Percentiles rank a stretch among this genome's conserved stretches.
Evolutionary conservation across 2,329 filamentous ascomycete genomes (phyloP).

Genomic region (Fonsecaea pugnacius): DNA sequence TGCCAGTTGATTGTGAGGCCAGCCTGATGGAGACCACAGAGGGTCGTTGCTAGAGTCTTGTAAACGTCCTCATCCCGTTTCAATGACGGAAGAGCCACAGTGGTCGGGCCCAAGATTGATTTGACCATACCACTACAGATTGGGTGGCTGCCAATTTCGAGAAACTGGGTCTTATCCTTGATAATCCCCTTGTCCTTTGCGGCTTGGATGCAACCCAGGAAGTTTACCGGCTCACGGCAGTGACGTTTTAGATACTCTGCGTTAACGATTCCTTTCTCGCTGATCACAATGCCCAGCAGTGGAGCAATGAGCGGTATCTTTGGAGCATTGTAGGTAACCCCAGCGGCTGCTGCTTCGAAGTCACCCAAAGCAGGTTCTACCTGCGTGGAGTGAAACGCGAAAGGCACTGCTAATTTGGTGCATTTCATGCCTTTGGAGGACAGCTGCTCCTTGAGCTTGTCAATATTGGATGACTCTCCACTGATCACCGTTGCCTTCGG

Average conservation of each 20-base stretch:
- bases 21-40: constrained; percentile 64
- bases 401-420: constrained; percentile 67
- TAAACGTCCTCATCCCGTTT: constrained; percentile 67
- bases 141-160: constrained; percentile 76
- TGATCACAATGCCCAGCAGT: constrained; percentile 64
- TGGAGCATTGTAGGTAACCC: constrained; percentile 62
- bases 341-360: constrained; percentile 60
- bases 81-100: constrained; percentile 63
- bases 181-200: constrained; percentile 64
- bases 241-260: constrained; percentile 68
- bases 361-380: constrained; percentile 66
- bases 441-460: constrained; percentile 57
- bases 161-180: constrained; percentile 67
- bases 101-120: constrained; percentile 62
- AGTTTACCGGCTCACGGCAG: constrained; percentile 71
- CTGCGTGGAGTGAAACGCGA: constrained; percentile 69
- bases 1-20: constrained; percentile 71
- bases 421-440: constrained; percentile 61
- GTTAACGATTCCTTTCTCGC: constrained; percentile 60
- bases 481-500: constrained; percentile 76
- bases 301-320: constrained; percentile 70
- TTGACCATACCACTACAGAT: constrained; percentile 72
- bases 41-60: constrained; percentile 64
- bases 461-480: constrained; percentile 63
- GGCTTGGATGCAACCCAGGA: constrained; percentile 55